Percentiles rank a stretch among this genome's conserved stretches.
Evolutionary conservation across 345 rosid genomes (phyloP).

Genomic region (Trapa incisa): DNA sequence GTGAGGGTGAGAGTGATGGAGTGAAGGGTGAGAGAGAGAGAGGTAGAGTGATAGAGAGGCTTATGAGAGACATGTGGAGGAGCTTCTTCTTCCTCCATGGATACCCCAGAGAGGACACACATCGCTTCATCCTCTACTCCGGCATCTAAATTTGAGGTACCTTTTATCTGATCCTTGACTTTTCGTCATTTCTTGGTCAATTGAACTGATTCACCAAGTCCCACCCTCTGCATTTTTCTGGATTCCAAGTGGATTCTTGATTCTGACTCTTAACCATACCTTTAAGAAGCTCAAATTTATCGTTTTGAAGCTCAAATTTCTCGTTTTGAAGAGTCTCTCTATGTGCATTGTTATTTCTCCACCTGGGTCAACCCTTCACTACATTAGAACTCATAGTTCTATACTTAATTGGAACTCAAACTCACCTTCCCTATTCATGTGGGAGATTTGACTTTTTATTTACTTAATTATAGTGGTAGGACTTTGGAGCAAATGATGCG

Average conservation of each 20-base stretch:
- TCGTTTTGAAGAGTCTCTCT: not conserved
- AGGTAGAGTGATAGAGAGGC: not conserved
- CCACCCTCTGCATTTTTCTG: not conserved
- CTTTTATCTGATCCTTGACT: not conserved
- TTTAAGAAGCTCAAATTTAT: not conserved
- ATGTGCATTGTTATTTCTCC: not conserved
- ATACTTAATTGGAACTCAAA: not conserved
- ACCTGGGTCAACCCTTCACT: not conserved
- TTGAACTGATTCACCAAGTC: not conserved
- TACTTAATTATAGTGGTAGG: not conserved
- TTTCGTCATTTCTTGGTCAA: not conserved
- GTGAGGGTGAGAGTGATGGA: not conserved
- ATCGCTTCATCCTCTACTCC: constrained; percentile 32
- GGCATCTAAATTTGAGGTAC: constrained; percentile 72
- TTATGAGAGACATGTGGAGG: not conserved
- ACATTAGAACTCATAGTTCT: not conserved
- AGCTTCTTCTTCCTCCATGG: constrained; percentile 24
- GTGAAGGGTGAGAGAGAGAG: not conserved
- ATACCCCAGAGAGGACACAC: constrained; percentile 58
- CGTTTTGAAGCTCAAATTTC: not conserved
- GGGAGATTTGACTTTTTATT: too few species aligned
- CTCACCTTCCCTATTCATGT: too few species aligned
- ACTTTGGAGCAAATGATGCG: not conserved
- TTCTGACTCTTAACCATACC: not conserved
- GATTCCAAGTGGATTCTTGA: not conserved